These are phyloP conservation scores for Dovyalis caffra DNA, from an alignment of 345 rosid genomes.

Conservation along the genomic window DNA sequence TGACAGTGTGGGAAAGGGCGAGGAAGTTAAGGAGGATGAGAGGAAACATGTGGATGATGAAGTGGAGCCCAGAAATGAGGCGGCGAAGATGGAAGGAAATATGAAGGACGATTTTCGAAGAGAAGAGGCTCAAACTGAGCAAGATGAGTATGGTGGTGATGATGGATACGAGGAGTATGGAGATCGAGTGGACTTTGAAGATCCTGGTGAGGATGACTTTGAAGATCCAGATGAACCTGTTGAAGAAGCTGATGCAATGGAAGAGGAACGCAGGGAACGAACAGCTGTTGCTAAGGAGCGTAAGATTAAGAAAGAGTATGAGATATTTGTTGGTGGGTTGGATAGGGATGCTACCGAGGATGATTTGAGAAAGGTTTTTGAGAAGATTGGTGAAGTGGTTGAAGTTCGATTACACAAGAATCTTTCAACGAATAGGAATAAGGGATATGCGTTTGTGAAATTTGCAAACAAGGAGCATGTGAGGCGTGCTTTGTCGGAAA, in stretches of 20 bases:
- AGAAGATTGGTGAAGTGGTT: slow-evolving; percentile 53
- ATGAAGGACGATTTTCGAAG: slow-evolving; percentile 16
- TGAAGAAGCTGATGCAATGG: slow-evolving; percentile 41
- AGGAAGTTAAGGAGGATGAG: slow-evolving; percentile 15
- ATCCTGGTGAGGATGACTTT: slow-evolving; percentile 50
- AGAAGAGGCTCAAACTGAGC: slow-evolving; percentile 25
- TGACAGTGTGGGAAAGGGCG: background rate
- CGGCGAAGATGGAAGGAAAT: slow-evolving; percentile 15
- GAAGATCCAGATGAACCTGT: slow-evolving; percentile 45
- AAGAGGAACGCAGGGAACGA: slow-evolving; percentile 50
- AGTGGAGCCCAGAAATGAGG: slow-evolving; percentile 16
- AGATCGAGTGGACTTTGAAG: slow-evolving; percentile 56
- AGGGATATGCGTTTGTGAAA: slow-evolving; percentile 67
- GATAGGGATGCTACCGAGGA: slow-evolving; percentile 58
- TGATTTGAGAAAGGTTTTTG: slow-evolving; percentile 54
- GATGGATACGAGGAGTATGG: slow-evolving; percentile 54
- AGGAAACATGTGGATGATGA: slow-evolving; percentile 6
- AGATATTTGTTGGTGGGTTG: slow-evolving; percentile 62
- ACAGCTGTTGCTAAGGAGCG: slow-evolving; percentile 47
- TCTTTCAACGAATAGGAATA: slow-evolving; percentile 45
- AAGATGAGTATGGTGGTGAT: slow-evolving; percentile 37
- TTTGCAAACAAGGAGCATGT: slow-evolving; percentile 56
- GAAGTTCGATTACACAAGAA: slow-evolving; percentile 54
- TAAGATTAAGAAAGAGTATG: slow-evolving; percentile 55
- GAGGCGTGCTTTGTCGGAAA: slow-evolving; percentile 52